These are phyloP conservation scores for Malus sylvestris DNA, from an alignment of 306 rosid species.

Conservation along the genomic window DNA sequence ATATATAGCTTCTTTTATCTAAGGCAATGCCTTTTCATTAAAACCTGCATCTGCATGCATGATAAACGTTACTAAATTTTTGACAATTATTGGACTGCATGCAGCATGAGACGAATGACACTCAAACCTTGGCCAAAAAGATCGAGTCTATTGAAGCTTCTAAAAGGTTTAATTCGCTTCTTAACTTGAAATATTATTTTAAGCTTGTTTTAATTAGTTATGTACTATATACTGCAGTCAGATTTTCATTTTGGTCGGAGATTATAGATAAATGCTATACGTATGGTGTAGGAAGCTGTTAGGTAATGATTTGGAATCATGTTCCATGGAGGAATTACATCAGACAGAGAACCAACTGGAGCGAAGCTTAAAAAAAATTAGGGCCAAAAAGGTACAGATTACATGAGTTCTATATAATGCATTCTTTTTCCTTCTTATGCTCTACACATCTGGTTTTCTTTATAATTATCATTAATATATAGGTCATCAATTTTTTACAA, in stretches of 20 bases:
- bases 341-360: slow-evolving; percentile 64
- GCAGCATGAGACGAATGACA: slow-evolving; percentile 43
- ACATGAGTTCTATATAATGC: background rate
- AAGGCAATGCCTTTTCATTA: background rate
- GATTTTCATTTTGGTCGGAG: background rate
- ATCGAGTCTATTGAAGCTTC: slow-evolving; percentile 57
- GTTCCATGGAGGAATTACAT: slow-evolving; percentile 53
- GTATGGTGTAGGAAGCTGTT: slow-evolving; percentile 53
- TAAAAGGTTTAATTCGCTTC: slow-evolving; percentile 33
- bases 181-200: background rate
- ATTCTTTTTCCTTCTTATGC: background rate
- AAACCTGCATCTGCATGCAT: background rate
- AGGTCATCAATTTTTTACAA: too few species aligned
- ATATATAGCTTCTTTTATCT: background rate
- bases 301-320: slow-evolving; percentile 63
- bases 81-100: slow-evolving; percentile 1
- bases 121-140: slow-evolving; percentile 38
- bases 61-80: background rate
- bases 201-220: background rate
- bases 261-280: background rate
- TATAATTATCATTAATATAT: background rate
- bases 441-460: background rate
- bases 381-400: slow-evolving; percentile 67
- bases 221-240: background rate
- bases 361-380: slow-evolving; percentile 60